A percentile compares a stretch with the other conserved stretches of the same genome.
phyloP scores from a whole-genome alignment of 176 grass and related monocot genomes.

The Aegilops bicornis region DNA sequence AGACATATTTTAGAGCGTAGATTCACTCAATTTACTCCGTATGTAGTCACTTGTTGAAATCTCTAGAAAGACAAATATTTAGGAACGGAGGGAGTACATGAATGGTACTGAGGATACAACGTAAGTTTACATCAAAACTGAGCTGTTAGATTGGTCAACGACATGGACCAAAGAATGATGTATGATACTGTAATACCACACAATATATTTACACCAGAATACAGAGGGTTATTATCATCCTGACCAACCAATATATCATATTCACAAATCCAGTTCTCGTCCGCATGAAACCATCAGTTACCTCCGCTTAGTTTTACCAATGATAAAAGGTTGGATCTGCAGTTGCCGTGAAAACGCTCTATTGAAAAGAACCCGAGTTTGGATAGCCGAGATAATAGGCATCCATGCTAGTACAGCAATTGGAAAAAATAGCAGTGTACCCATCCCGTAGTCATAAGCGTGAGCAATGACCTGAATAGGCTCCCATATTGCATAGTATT shows the following conservation, averaged over 20 bases:
- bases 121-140: not conserved
- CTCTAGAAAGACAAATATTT: too few relatives aligned
- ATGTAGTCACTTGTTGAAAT: too few relatives aligned
- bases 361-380: constrained; percentile 96
- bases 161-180: constrained; percentile 34
- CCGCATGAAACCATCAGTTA: constrained; percentile 34
- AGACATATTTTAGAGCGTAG: too few relatives aligned
- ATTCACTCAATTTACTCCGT: too few relatives aligned
- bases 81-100: not conserved
- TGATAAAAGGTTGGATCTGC: constrained; percentile 86
- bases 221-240: not conserved
- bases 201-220: constrained; percentile 33
- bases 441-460: constrained; percentile 92
- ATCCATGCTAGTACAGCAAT: constrained; percentile 85
- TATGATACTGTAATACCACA: not conserved
- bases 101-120: constrained; percentile 12
- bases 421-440: constrained; percentile 72
- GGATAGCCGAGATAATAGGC: constrained; percentile 85
- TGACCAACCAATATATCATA: constrained; percentile 38
- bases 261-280: constrained; percentile 25
- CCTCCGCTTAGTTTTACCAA: constrained; percentile 70
- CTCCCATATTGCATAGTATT: constrained; percentile 74
- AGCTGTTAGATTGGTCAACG: constrained; percentile 6
- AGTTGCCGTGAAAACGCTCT: constrained; percentile 70
- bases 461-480: constrained; percentile 87